phyloP scores from a whole-genome alignment of 1,284 basidiomycete genomes.

The Uromyces viciae-fabae region DNA sequence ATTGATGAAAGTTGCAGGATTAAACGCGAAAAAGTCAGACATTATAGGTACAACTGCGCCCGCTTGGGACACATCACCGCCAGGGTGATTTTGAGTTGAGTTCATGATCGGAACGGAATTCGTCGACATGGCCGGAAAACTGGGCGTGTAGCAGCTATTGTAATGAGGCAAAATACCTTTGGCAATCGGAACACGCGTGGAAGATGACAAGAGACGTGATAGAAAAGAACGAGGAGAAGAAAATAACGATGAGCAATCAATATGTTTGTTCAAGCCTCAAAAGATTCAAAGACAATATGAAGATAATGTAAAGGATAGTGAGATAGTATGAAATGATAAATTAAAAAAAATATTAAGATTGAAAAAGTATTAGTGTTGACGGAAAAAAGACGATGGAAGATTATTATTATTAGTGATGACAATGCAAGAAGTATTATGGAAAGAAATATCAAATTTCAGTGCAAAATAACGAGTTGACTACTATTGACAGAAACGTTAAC shows the following conservation, averaged over 20 bases:
- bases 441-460: conserved; percentile 18
- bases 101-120: background rate
- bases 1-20: background rate
- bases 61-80: background rate
- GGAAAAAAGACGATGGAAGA: background rate
- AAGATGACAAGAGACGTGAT: background rate
- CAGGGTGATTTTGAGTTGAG: background rate
- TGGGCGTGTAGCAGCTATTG: background rate
- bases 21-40: background rate
- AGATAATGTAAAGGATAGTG: background rate
- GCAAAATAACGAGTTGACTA: background rate
- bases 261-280: background rate
- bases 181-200: conserved; percentile 9
- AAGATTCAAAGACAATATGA: background rate
- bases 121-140: background rate
- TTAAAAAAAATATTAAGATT: background rate
- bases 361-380: background rate
- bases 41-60: background rate
- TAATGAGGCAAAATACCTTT: conserved; percentile 5
- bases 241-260: background rate
- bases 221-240: background rate
- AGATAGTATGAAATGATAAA: background rate
- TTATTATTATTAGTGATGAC: conserved; percentile 2
- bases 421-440: too few relatives aligned
- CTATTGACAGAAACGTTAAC: background rate